Evolutionary conservation across 257 asterid genomes (phyloP), one percentile per base, ranked within the genome.

Genomic region (Fraxinus pennsylvanica): DNA sequence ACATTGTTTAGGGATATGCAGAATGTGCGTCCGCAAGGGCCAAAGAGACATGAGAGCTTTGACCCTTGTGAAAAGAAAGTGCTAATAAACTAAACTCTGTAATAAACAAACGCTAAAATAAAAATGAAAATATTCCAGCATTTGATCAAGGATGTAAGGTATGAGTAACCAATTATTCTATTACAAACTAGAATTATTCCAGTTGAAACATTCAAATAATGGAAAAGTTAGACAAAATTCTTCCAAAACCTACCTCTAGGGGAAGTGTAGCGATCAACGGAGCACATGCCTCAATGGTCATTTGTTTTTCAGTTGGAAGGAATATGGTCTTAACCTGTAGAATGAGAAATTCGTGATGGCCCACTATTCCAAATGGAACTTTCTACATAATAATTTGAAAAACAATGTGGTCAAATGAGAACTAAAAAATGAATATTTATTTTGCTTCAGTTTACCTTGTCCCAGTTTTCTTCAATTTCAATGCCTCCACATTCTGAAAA

Each of bases 381-480:
- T 67, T 43, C 36, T 29, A 15, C 45, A 30, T 27, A 14, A 57
- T 68, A 78, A 30, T 75, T 43, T 65, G 39, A 30, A 45, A 36
- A 71, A 79, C 25, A 22, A 59, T 63, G 35, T 63, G 33, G 22
- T 21, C 22, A 14, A n/a, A 76, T 50, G 43, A 22, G 13, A 33
- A 52, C 21, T 68, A 73, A 19, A 22, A 12, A 59, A 35, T 68
- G 27, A 29, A 84, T 12, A 80, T 81, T 63, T 70, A 52, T 45
- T 79, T 10, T 25, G 33, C 39, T 30, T 69, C 65, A 71, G 57
- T 77, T 83, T 80, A 92, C 98, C 97, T 92, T 92, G 86, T 94
- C 97, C 98, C 98, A 94, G 78, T 94, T 94, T 84, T 94, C 97
- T 87, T 94, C 97, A 82, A 94, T 92, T 81, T 94, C 98, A 80